phyloP scores from a whole-genome alignment of 768 basidiomycete genomes.

The Tricholoma sp. region DNA sequence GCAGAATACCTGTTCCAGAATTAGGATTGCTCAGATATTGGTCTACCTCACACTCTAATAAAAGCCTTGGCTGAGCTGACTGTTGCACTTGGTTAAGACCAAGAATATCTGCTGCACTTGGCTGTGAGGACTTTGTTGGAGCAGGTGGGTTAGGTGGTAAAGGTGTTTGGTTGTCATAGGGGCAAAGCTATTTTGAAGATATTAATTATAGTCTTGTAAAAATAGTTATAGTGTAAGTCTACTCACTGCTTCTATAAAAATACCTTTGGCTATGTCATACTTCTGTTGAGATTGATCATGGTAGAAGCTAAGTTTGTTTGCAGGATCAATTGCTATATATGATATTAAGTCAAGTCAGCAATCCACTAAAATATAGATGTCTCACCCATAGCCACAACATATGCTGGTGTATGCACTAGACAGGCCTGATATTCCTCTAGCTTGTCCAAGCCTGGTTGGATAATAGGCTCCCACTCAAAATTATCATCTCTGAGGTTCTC shows the following conservation, averaged over 20 bases:
- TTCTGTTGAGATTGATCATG: neutral
- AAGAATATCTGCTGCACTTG: neutral
- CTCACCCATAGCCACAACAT: slow-evolving; percentile 20
- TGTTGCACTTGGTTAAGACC: no score
- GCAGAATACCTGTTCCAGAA: neutral
- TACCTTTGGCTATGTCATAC: neutral
- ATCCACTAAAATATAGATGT: neutral
- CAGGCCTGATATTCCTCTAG: slow-evolving; percentile 17
- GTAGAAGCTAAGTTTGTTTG: neutral
- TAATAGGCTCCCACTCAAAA: slow-evolving; percentile 10
- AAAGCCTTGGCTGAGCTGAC: no score
- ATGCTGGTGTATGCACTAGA: slow-evolving; percentile 17
- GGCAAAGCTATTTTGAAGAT: neutral
- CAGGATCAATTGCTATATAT: neutral
- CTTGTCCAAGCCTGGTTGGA: slow-evolving; percentile 26
- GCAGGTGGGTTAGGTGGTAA: neutral
- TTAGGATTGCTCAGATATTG: neutral
- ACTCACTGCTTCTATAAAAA: neutral
- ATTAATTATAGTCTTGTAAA: no score
- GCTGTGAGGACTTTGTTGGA: neutral
- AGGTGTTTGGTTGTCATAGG: neutral
- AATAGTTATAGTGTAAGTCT: neutral
- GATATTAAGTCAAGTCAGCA: neutral
- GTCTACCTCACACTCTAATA: neutral
- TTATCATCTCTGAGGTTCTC: slow-evolving; percentile 6